Evolutionary conservation across 306 rosid species (phyloP).

Genomic region (peach (Prunus persica)): Prunus_persica_NCBIv2 NC_034015.1:18174001-18174500

Average conservation of each 20-base stretch:
- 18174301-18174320: conserved; percentile 44
- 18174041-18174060: conserved; percentile 87
- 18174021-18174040: conserved; percentile 99
- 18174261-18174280: conserved; percentile 38
- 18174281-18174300: conserved; percentile 39
- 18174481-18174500: conserved; percentile 8
- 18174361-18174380: conserved; percentile 41
- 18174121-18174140: conserved; percentile 23
- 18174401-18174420: neutral
- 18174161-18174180: conserved; percentile 96
- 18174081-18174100: conserved; percentile 25
- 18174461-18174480: conserved; percentile 1
- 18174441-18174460: conserved; percentile 18
- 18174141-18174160: conserved; percentile 91
- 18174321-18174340: conserved; percentile 27
- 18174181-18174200: conserved; percentile 73
- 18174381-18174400: conserved; percentile 84
- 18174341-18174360: conserved; percentile 24
- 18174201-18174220: conserved; percentile 45
- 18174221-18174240: conserved; percentile 44
- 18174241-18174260: conserved; percentile 36
- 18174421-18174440: conserved; percentile 18
- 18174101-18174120: conserved; percentile 13
- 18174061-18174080: conserved; percentile 83
- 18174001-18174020: conserved; percentile 94